Percentiles rank a stretch among this genome's conserved stretches.
phyloP scores from a whole-genome alignment of 345 rosid species.

The Reutealis trisperma region DNA sequence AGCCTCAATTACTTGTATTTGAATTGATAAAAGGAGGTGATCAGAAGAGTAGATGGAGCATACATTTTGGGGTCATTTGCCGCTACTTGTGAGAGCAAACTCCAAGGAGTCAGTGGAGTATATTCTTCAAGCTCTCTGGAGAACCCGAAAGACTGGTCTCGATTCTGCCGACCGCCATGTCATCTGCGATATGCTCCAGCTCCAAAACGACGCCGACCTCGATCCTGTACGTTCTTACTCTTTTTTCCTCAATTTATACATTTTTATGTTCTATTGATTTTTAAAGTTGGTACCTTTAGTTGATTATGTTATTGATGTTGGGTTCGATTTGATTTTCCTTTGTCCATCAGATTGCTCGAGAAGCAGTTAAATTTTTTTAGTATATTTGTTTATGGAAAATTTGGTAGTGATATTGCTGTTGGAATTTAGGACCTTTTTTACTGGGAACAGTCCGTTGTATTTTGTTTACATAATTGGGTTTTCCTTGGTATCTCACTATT shows the following conservation, averaged over 20 bases:
- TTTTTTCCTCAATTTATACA: too few relatives aligned
- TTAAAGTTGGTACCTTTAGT: not conserved
- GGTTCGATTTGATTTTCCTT: not conserved
- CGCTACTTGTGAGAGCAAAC: constrained; percentile 51
- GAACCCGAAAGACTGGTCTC: constrained; percentile 58
- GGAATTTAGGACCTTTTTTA: not conserved
- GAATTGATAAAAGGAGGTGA: not conserved
- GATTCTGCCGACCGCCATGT: constrained; percentile 52
- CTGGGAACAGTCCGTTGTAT: not conserved
- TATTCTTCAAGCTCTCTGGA: constrained; percentile 65
- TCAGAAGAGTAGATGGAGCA: constrained; percentile 33
- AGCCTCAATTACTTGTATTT: not conserved
- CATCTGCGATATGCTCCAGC: constrained; percentile 55
- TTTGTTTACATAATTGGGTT: not conserved
- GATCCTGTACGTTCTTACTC: constrained; percentile 48
- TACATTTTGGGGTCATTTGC: constrained; percentile 58
- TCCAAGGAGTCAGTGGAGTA: constrained; percentile 62
- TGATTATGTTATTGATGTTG: not conserved
- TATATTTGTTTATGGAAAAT: not conserved
- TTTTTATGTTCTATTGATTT: not conserved
- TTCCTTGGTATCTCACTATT: not conserved
- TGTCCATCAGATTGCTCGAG: not conserved
- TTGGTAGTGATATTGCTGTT: not conserved
- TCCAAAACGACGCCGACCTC: constrained; percentile 58
- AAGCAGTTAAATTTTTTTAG: too few relatives aligned